A percentile compares a stretch with the other conserved stretches of the same genome.
Evolutionary conservation across 257 asterid genomes (phyloP).

Genomic region (Scutellaria galericulata): DNA sequence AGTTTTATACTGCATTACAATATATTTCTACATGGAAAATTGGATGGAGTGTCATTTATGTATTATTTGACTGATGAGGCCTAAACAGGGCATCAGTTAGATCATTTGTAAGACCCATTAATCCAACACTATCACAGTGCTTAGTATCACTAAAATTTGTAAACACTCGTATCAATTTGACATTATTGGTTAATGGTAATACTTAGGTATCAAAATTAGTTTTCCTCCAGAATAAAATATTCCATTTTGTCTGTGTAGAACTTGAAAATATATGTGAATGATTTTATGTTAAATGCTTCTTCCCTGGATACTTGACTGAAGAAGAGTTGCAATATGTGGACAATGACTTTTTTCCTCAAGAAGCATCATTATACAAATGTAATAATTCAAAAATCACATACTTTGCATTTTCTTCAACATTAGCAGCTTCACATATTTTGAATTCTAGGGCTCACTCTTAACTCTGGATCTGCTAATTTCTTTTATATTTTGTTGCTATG

Average conservation of each 20-base stretch:
- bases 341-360: neutral
- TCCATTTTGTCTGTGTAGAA: neutral
- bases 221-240: neutral
- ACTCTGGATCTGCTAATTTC: constrained; percentile 12
- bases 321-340: neutral
- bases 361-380: neutral
- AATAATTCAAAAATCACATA: neutral
- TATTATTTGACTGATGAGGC: no score
- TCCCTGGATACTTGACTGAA: neutral
- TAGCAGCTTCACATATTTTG: neutral
- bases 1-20: neutral
- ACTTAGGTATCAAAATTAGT: neutral
- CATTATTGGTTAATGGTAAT: neutral
- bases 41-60: neutral
- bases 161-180: neutral
- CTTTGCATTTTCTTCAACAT: neutral
- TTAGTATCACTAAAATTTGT: neutral
- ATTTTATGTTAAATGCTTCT: neutral
- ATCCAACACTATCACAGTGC: neutral
- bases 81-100: neutral
- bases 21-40: neutral
- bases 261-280: neutral
- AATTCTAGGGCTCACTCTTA: neutral
- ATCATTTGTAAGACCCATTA: neutral
- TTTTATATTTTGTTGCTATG: neutral